Evolutionary conservation across 192 early-diverging fungal species (phyloP), one percentile per base, ranked within the genome.

Genomic region (Coemansia sp.): DNA sequence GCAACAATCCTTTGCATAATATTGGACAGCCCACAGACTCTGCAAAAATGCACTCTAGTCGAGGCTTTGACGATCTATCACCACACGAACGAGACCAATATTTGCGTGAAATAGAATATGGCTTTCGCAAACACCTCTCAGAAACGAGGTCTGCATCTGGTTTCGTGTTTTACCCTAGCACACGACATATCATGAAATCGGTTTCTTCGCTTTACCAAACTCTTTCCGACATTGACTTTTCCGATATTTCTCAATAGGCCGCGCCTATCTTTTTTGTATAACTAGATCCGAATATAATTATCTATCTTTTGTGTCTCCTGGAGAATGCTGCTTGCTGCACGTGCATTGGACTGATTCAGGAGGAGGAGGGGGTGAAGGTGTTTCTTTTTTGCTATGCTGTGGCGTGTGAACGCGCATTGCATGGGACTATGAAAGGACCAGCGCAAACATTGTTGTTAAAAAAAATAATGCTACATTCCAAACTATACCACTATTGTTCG

Each of bases 121-220:
- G 51, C 51, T 51, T 66, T 34, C 51, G 44, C 36, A 66, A 52
- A 51, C 22, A 51, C 20, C 51, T 66, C 16, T 22, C 43, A 9
- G 46, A 66, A 51, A 38, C 20, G 18, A 51, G 36, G 13, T n/a
- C 65, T 34, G 27, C 46, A 18, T 36, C 65, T n/a, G 33, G 65
- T 29, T 66, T 51, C 22, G 46, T 33, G 29, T 31, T 66, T 29
- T 44, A 49, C n/a, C 65, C 65, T 34, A 66, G 47, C 65, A 66
- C 29, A 16, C 44, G 29, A n/a, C 29, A 49, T 20, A 51, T 66
- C 43, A 66, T 66, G 65, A 47, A 33, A 11, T 44, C 65, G 9
- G 29, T 49, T 18, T 51, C 44, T 0, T 44, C 29, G 29, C 65
- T 66, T 12, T 49, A 66, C 31, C 65, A 36, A 29, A 66, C 65